Percentiles rank a stretch among this genome's conserved stretches.
These are phyloP conservation scores for Fusarium bactridioides DNA, from an alignment of 2,329 filamentous ascomycete species.

Conservation along the genomic window DNA sequence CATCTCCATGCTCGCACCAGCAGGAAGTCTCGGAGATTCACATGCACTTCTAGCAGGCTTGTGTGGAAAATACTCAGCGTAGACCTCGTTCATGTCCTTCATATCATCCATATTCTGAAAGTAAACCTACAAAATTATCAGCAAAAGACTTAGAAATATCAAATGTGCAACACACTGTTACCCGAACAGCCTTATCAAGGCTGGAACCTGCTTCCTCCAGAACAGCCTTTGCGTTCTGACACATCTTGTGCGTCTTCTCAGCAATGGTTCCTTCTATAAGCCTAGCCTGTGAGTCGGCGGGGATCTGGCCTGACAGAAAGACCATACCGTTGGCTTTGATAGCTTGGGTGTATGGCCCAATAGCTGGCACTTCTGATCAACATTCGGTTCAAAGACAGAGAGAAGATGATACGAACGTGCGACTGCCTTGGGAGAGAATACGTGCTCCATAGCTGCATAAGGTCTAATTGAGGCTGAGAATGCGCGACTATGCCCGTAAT, in stretches of 20 bases:
- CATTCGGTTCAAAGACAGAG: neutral
- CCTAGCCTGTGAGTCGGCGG: constrained; percentile 64
- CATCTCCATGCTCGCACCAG: constrained; percentile 22
- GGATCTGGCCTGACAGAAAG: constrained; percentile 76
- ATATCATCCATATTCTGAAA: constrained; percentile 21
- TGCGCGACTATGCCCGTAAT: neutral
- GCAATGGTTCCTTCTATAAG: constrained; percentile 67
- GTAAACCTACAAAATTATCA: neutral
- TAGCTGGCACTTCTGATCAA: neutral
- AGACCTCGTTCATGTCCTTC: constrained; percentile 27
- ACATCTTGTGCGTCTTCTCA: constrained; percentile 34
- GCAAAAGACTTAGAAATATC: neutral
- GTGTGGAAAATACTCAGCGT: constrained; percentile 27
- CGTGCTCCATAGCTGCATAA: neutral
- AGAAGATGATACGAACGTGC: constrained; percentile 1
- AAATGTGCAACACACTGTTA: constrained; percentile 46
- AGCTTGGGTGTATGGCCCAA: constrained; percentile 28
- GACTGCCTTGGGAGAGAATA: constrained; percentile 17
- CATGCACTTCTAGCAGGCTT: constrained; percentile 20
- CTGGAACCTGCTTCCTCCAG: constrained; percentile 72
- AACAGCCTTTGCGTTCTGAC: constrained; percentile 69
- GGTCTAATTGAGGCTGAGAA: neutral
- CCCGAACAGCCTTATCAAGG: constrained; percentile 71
- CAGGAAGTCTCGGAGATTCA: constrained; percentile 20
- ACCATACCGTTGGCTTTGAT: constrained; percentile 56